These are phyloP conservation scores for Carex pumila DNA, from an alignment of 176 grass and related monocot species.

Conservation along the genomic window DNA sequence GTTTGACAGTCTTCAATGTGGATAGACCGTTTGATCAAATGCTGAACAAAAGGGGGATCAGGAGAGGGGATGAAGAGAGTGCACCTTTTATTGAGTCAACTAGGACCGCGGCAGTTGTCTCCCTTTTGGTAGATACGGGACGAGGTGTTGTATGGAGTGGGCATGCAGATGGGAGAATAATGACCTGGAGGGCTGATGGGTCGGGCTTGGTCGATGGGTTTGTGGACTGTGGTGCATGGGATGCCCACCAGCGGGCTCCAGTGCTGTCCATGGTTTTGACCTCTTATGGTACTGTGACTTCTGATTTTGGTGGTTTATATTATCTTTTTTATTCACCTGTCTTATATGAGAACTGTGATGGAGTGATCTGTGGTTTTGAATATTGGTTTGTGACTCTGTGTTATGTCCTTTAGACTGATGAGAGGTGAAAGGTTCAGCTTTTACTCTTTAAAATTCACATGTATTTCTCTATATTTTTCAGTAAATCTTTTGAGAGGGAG, in stretches of 20 bases:
- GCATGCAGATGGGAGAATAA: conserved; percentile 48
- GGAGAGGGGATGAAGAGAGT: conserved; percentile 60
- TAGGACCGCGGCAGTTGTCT: conserved; percentile 38
- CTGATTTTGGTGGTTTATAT: not conserved
- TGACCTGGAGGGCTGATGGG: conserved; percentile 36
- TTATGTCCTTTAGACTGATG: not conserved
- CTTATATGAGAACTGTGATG: not conserved
- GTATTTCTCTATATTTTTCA: not conserved
- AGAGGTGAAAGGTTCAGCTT: not conserved
- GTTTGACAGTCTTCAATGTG: conserved; percentile 55
- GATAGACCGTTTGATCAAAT: conserved; percentile 30
- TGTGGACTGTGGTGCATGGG: conserved; percentile 46
- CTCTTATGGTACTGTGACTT: conserved; percentile 48
- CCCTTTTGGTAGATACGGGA: conserved; percentile 32
- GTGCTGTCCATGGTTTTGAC: conserved; percentile 56
- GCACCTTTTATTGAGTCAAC: conserved; percentile 49
- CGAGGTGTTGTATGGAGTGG: conserved; percentile 75
- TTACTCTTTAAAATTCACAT: not conserved
- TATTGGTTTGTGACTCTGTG: not conserved
- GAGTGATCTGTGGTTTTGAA: not conserved
- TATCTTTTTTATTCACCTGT: not conserved
- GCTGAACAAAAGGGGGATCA: not conserved
- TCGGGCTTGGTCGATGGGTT: conserved; percentile 10
- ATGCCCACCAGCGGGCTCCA: conserved; percentile 34
- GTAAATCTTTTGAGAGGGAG: not conserved